Conservation (phyloP, 768 basidiomycete genomes). For the Leccinum disarticulatum region DNA sequence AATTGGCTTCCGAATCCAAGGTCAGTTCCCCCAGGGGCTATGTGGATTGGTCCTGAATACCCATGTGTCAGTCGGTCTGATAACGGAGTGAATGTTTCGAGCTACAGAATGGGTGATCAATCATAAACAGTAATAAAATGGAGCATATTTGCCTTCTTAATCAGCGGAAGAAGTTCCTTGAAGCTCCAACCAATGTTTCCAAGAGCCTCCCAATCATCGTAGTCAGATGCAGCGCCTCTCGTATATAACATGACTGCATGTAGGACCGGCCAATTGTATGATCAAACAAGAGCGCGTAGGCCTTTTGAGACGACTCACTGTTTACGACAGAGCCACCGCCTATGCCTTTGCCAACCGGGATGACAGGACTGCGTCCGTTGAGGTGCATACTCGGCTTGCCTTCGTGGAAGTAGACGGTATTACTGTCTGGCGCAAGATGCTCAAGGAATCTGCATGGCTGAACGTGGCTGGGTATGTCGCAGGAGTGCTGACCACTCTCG, state of each 20-base stretch:
- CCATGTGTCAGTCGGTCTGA: constrained; percentile 38
- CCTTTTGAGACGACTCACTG: constrained; percentile 36
- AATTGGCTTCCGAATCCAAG: constrained; percentile 39
- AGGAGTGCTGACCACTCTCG: constrained; percentile 25
- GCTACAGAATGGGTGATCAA: constrained; percentile 34
- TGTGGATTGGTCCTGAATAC: constrained; percentile 31
- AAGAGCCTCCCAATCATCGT: constrained; percentile 55
- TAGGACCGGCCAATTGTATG: too few species aligned
- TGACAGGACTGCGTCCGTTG: constrained; percentile 43
- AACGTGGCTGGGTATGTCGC: constrained; percentile 44
- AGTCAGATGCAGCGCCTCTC: constrained; percentile 61
- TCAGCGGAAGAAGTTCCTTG: constrained; percentile 52
- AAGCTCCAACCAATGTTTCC: constrained; percentile 64
- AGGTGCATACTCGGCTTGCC: constrained; percentile 42
- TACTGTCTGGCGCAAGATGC: constrained; percentile 40
- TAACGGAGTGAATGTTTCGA: constrained; percentile 37
- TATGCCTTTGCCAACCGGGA: constrained; percentile 49
- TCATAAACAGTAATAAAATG: constrained; percentile 35
- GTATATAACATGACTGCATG: constrained; percentile 49
- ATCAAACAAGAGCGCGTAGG: neutral
- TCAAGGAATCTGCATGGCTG: constrained; percentile 54
- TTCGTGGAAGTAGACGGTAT: constrained; percentile 44
- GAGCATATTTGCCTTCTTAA: constrained; percentile 47
- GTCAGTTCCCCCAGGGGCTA: constrained; percentile 13
- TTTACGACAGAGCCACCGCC: constrained; percentile 67